Base-by-base conservation (phyloP, 2,329 filamentous ascomycete species). In the Alternaria solani region DNA sequence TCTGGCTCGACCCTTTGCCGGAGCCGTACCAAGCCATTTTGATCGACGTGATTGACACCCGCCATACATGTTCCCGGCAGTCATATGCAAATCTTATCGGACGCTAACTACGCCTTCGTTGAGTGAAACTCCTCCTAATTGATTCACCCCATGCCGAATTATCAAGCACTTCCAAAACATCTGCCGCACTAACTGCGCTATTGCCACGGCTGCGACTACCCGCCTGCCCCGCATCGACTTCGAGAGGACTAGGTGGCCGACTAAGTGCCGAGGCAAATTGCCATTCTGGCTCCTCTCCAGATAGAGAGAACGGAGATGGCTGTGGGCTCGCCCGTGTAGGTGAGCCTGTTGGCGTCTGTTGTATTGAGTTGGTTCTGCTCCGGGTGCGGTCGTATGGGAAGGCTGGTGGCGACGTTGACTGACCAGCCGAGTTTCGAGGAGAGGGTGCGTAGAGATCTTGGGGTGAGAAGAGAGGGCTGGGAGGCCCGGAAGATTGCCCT, bases 91-190 rank as follows among this genome's bases (percentile, higher is more conserved):
- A 53, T 51, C 38, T 32, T 41, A 44, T 26, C 51, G 28, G 26
- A 38, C 14, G 26, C 57, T 56, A 69, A 30, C 69, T 67, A 25
- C 73, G 68, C 51, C 86, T 82, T 70, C 83, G 84, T 71, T 83
- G 86, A 54, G 93, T 97, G 69, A 95, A 93, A 80, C 93, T 96
- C 63, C 93, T 86, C 65, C 93, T 86, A 66, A 97, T 93, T 82
- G 92, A 96, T 80, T 96, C 92, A 52, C 94, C 92, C 94, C 94
- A 98, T 16, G 91, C 90, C 18, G 92, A 95, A 72, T 94, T 91
- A 72, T 95, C 92, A 55, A 98, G 85, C 74, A 95, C 91, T 67
- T 93, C 89, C 77, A 94, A 87, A 67, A 96, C 91, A 71, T 93
- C 90, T 48, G 89, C 87, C 51, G 90, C 89, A 72, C 88, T 92